Percentiles rank a stretch among this genome's conserved stretches.
These are phyloP conservation scores for Zasmidium angulare DNA, from an alignment of 2,329 filamentous ascomycete species.

Conservation along the genomic window DNA sequence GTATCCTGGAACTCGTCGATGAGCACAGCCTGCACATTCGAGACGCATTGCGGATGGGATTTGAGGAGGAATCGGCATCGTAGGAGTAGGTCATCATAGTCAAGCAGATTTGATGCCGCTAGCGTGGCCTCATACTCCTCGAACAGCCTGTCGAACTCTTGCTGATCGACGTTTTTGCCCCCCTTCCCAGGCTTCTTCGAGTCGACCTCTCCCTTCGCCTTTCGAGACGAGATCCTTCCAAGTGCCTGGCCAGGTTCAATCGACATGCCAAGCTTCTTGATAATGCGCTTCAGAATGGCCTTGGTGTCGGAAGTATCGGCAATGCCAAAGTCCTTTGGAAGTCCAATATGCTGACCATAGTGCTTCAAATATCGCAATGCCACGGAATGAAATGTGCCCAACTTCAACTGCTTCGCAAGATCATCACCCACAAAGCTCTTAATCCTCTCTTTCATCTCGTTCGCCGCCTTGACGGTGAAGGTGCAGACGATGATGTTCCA, in stretches of 20 bases:
- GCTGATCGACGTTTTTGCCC: constrained; percentile 53
- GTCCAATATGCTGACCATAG: constrained; percentile 81
- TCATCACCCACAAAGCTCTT: constrained; percentile 76
- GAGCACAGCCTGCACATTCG: constrained; percentile 84
- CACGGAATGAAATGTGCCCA: constrained; percentile 95
- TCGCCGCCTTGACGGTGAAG: constrained; percentile 92
- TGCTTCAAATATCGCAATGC: constrained; percentile 77
- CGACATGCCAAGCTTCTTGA: constrained; percentile 68
- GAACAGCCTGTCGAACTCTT: constrained; percentile 68
- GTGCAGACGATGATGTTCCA: constrained; percentile 92
- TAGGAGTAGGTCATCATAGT: constrained; percentile 91
- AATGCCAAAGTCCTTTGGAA: constrained; percentile 83
- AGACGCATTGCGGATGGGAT: constrained; percentile 73
- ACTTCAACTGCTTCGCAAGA: constrained; percentile 71
- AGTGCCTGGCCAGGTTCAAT: constrained; percentile 72
- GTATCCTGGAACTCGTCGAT: constrained; percentile 99
- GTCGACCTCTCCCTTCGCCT: constrained; percentile 55
- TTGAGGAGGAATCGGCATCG: constrained; percentile 77
- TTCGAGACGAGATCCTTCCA: constrained; percentile 68
- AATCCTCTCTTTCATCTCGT: constrained; percentile 90
- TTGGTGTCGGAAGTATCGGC: constrained; percentile 80
- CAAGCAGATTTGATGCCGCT: constrained; percentile 74
- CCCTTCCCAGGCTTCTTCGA: constrained; percentile 47
- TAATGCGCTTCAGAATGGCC: constrained; percentile 77
- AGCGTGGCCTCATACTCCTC: constrained; percentile 76